Percentiles rank a stretch among this genome's conserved stretches.
These are phyloP conservation scores for Oryza punctata DNA, from an alignment of 176 grass and related monocot species.

Conservation along the genomic window DNA sequence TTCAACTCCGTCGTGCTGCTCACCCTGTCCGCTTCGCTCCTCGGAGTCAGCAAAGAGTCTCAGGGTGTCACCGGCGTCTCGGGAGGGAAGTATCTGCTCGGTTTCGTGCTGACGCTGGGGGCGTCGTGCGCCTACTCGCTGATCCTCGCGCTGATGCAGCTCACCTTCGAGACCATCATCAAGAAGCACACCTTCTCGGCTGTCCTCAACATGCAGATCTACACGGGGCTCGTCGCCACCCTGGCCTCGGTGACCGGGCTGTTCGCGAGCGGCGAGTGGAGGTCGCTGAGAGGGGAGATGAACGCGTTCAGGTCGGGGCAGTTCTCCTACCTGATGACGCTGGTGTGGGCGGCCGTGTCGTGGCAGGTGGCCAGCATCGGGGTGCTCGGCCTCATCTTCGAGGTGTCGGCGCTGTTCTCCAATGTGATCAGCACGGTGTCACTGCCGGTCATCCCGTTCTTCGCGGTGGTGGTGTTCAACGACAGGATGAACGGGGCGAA, in stretches of 20 bases:
- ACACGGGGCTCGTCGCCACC: constrained; percentile 52
- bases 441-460: constrained; percentile 63
- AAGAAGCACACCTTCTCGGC: constrained; percentile 55
- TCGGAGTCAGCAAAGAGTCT: constrained; percentile 52
- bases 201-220: constrained; percentile 74
- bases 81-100: constrained; percentile 41
- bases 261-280: constrained; percentile 78
- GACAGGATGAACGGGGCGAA: constrained; percentile 76
- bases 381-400: constrained; percentile 70
- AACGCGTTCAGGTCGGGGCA: constrained; percentile 56
- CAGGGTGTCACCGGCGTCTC: constrained; percentile 14
- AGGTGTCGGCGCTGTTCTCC: constrained; percentile 74
- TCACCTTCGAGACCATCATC: constrained; percentile 73
- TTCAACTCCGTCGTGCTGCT: constrained; percentile 74
- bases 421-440: constrained; percentile 73
- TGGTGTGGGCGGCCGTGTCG: constrained; percentile 60
- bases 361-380: constrained; percentile 79
- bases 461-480: constrained; percentile 65
- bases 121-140: constrained; percentile 73
- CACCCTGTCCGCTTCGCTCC: constrained; percentile 62
- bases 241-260: constrained; percentile 50
- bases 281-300: constrained; percentile 61
- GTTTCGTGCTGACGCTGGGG: constrained; percentile 71
- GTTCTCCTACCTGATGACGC: constrained; percentile 80
- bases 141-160: constrained; percentile 80